Conservation (phyloP, 2,329 filamentous ascomycete genomes). For the Arthrobotrys musiformis region DNA sequence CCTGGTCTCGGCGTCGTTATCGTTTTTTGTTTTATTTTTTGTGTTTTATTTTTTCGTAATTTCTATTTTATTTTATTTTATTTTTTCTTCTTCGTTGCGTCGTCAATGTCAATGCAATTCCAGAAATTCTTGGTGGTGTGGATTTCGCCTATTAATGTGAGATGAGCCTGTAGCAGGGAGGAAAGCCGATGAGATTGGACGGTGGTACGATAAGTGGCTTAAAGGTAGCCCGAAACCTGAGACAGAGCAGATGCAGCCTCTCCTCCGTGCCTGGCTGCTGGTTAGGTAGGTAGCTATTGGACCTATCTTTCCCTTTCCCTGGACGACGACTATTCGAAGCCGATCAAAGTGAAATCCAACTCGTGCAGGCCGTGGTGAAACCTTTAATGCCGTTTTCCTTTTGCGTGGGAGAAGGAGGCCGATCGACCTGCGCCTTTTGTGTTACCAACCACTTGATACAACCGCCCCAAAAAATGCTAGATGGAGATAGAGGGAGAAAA, state of each 20-base stretch:
- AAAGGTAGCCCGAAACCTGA: slow-evolving; percentile 26
- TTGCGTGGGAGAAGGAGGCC: neutral
- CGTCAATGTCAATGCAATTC: neutral
- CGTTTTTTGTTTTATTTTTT: neutral
- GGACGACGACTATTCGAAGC: neutral
- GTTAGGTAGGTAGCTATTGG: neutral
- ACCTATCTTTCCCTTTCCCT: slow-evolving; percentile 1
- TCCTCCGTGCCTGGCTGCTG: neutral
- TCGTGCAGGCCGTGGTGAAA: neutral
- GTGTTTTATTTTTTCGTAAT: neutral
- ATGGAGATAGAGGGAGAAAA: neutral
- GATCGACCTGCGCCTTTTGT: slow-evolving; percentile 24
- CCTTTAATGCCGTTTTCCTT: neutral
- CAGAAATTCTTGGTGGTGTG: slow-evolving; percentile 7
- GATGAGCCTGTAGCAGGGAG: slow-evolving; percentile 23
- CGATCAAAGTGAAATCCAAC: too few species aligned
- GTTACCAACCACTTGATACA: neutral
- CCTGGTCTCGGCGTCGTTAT: neutral
- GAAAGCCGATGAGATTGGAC: slow-evolving; percentile 27
- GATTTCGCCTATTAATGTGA: slow-evolving; percentile 33
- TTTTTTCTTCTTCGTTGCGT: neutral
- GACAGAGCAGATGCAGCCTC: neutral
- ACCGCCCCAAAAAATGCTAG: neutral
- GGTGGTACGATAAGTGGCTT: slow-evolving; percentile 9
- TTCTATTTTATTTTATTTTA: slow-evolving; percentile 13